phyloP scores from a whole-genome alignment of 73 alveolate species.

The Uronychia binucleata region DNA sequence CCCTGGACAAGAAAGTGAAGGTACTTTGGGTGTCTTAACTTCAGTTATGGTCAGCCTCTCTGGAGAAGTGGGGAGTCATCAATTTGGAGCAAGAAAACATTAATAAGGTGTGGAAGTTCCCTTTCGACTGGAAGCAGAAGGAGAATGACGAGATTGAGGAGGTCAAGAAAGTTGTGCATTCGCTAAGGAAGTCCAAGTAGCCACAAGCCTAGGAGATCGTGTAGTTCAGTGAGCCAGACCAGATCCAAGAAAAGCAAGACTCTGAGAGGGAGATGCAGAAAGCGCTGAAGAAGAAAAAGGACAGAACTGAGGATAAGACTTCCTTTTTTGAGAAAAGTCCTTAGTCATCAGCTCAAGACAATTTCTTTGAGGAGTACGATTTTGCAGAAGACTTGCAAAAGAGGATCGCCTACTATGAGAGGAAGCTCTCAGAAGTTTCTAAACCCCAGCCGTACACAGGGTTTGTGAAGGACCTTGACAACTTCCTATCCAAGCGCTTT shows the following conservation, averaged over 20 bases:
- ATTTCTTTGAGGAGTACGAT: background rate
- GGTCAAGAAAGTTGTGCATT: conserved; percentile 37
- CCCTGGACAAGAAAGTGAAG: conserved; percentile 60
- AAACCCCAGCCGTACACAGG: background rate
- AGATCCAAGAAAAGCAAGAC: background rate
- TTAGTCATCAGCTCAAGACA: background rate
- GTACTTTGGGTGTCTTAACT: background rate
- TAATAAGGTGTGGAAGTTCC: conserved; percentile 79
- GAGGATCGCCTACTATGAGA: background rate
- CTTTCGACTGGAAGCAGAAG: conserved; percentile 86
- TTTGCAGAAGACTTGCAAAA: background rate
- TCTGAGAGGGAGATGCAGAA: background rate
- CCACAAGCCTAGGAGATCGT: background rate
- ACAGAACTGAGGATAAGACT: background rate
- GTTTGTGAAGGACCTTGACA: background rate
- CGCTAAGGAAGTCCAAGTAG: background rate
- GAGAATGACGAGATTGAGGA: conserved; percentile 71
- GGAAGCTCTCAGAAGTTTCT: background rate
- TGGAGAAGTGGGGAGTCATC: conserved; percentile 71
- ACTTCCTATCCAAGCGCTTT: background rate
- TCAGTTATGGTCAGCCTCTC: conserved; percentile 62
- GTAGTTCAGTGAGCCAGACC: background rate
- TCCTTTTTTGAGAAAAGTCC: background rate
- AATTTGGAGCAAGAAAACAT: conserved; percentile 55
- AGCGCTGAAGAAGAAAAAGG: background rate